Evolutionary conservation across 306 rosid species (phyloP).

Genomic region (Crotalaria pallida): DNA sequence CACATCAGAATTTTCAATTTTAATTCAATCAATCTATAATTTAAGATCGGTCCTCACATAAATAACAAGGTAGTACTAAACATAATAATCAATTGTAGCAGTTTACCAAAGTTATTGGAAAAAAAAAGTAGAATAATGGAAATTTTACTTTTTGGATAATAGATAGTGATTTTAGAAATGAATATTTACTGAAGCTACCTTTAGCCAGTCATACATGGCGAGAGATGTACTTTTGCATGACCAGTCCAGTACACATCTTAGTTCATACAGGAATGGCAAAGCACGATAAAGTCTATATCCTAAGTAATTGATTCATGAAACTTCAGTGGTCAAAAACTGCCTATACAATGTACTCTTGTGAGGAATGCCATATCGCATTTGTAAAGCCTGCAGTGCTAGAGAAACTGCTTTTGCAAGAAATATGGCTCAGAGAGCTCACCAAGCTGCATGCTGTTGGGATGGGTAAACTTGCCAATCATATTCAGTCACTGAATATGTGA

Average conservation of each 20-base stretch:
- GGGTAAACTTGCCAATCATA: slow-evolving; percentile 90
- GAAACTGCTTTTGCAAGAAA: slow-evolving; percentile 86
- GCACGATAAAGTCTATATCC: slow-evolving; percentile 95
- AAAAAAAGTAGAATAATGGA: slow-evolving; percentile 5
- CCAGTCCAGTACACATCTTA: slow-evolving; percentile 98
- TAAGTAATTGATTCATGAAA: slow-evolving; percentile 76
- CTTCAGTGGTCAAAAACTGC: slow-evolving; percentile 93
- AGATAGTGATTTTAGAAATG: neutral
- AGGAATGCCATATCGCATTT: slow-evolving; percentile 85
- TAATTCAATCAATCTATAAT: slow-evolving; percentile 14
- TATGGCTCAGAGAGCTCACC: slow-evolving; percentile 77
- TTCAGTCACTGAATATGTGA: slow-evolving; percentile 81
- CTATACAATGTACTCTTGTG: slow-evolving; percentile 82
- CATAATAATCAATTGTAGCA: neutral
- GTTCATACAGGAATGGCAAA: slow-evolving; percentile 91
- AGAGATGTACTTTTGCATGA: slow-evolving; percentile 94
- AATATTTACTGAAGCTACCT: slow-evolving; percentile 50
- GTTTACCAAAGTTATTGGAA: neutral
- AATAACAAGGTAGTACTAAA: neutral
- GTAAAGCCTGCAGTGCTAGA: slow-evolving; percentile 91
- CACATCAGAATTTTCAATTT: neutral
- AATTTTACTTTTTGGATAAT: neutral
- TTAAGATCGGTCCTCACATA: neutral
- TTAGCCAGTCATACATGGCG: slow-evolving; percentile 98
- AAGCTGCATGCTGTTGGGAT: slow-evolving; percentile 55